Percentiles rank a stretch among this genome's conserved stretches.
Conservation (phyloP, 306 rosid genomes). For the Cucumis sativus region DNA sequence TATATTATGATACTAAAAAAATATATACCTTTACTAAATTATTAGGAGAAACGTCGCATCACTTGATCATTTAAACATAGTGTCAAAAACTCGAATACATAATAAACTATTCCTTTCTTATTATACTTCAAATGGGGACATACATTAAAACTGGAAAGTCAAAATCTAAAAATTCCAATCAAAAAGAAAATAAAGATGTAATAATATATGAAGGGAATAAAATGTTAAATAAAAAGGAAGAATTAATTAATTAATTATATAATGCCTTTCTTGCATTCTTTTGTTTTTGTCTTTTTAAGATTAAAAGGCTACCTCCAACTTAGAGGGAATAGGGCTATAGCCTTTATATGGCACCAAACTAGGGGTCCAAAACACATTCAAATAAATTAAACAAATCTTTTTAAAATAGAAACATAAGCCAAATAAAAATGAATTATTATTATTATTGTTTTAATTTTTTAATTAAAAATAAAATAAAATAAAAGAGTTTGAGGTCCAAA, state of each 20-base stretch:
- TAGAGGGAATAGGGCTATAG: slow-evolving; percentile 17
- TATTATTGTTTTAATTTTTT: too few species aligned
- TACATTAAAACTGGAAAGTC: background rate
- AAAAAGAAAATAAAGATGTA: background rate
- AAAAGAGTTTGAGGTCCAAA: slow-evolving; percentile 9
- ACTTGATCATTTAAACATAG: background rate
- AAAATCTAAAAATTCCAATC: background rate
- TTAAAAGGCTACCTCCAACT: slow-evolving; percentile 22
- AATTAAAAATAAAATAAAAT: too few species aligned
- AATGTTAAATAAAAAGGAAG: background rate
- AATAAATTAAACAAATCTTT: background rate
- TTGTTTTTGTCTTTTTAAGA: background rate
- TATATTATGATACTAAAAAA: background rate
- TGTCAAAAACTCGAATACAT: too few species aligned
- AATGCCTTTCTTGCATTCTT: background rate
- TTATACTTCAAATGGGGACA: background rate
- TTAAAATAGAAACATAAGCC: background rate
- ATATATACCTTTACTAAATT: background rate
- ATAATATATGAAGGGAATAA: background rate
- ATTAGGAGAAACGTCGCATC: background rate
- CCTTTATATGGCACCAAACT: background rate
- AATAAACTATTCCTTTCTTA: background rate
- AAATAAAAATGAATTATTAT: background rate
- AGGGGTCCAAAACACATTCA: slow-evolving; percentile 15
- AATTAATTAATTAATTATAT: background rate